Evolutionary conservation across 192 early-diverging fungal genomes (phyloP), one percentile per base, ranked within the genome.

Genomic region (Jimgerdemannia lactiflua): DNA sequence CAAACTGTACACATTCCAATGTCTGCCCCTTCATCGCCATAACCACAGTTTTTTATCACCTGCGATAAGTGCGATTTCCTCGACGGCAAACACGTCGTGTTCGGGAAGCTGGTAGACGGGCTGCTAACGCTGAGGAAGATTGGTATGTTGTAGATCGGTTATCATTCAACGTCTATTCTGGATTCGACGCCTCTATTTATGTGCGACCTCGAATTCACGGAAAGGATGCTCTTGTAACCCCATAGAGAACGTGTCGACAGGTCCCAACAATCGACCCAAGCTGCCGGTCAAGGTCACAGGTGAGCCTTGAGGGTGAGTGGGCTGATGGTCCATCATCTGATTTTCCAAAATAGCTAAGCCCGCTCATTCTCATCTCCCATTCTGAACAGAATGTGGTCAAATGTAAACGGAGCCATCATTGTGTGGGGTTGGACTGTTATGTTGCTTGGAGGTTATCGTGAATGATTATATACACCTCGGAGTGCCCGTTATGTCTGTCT

Each of bases 41-140:
- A n/a, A n/a, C n/a, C n/a, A n/a, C 77, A 95, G 86, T 97, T 97
- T 78, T 97, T 97, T 70, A 94, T 97, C 42, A 97, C 96, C 3
- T 95, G 94, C 73, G 92, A 89, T 39, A 93, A 93, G 72, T 91
- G 90, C 72, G 93, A 95, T 43, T 97, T 92, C 75, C 80, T 97
- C 82, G 95, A 97, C 72, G 91, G 90, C 39, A 95, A 95, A 82
- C 95, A 97, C 76, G 94, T 95, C 64, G 94, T 95, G 3, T 95
- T 95, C 88, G 94, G 96, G 19, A 86, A 90, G 20, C 80, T 97
- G 4, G 84, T 94, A 54, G 96, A 97, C 78, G 95, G 95, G 19
- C 83, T 97, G 19, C 81, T 97, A 75, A 95, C 94, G 0, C 77
- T 97, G n/a, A 85, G 96, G 44, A 96, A 96, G 83, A 95, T 97